Base-by-base conservation (phyloP, 768 basidiomycete genomes). In the Kwoniella mangroviensis region DNA sequence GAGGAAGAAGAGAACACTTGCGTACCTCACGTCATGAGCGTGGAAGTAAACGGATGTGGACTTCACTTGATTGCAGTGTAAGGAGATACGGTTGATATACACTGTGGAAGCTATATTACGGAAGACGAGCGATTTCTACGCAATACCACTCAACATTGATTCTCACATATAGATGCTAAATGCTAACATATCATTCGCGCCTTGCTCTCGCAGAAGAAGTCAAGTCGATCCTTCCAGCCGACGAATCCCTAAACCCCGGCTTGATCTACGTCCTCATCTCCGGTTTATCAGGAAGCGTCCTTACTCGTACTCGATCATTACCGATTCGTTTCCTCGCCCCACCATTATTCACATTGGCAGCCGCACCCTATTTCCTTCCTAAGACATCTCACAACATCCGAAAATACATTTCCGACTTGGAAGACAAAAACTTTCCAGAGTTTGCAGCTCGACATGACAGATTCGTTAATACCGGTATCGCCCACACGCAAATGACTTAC, bases 221-320 rank as follows among this genome's bases (percentile, higher is more conserved):
- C 41, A 94, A 94, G 82, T 88, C 90, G 6, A 88, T 98, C 75
- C 84, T 93, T 15, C 90, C 92, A 0, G 87, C 89, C 0, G 86
- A 90, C 63, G 96, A 98, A 84, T 86, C 90, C 0, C 88, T 97
- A 34, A 93, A 90, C 11, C 95, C 95, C 0, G 93, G 92, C n/a
- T 78, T 91, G 4, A 89, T 98, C 64, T 98, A 96, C 85, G 90
- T 92, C 56, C 92, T 93, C 59, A 87, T 98, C 59, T 89, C 93
- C 2, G 89, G 93, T 15, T 89, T 98, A 58, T 91, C 92, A 3
- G 93, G 92, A 1, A 94, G 94, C 67, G 90, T 98, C 75, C 75
- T 98, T 66, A 88, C 91, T 0, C 90, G 94, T 53, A 91, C 90
- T 74, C 89, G 94, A 72, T 62, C 85, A 63, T 84, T 94, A 64